Percentiles rank a stretch among this genome's conserved stretches.
These are phyloP conservation scores for Trichosporon asahii DNA, from an alignment of 1,284 basidiomycete species.

Conservation along the genomic window DNA sequence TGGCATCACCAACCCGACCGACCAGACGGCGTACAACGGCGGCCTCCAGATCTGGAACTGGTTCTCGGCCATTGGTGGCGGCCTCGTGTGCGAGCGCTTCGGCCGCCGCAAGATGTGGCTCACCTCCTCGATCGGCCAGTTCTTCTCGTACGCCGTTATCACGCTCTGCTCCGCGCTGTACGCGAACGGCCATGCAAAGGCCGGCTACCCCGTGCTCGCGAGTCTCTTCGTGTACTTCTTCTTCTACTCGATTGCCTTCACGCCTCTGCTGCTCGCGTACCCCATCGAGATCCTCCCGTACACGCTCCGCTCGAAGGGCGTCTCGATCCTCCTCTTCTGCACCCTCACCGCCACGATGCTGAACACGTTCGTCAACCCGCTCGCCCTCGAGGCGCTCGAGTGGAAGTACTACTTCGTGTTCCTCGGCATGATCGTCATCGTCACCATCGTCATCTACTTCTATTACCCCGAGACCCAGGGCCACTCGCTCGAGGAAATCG, in stretches of 20 bases:
- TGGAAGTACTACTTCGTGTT: constrained; percentile 44
- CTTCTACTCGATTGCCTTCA: constrained; percentile 19
- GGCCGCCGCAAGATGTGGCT: constrained; percentile 33
- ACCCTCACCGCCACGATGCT: constrained; percentile 10
- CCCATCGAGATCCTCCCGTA: constrained; percentile 29
- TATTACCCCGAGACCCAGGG: constrained; percentile 34
- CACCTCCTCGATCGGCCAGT: constrained; percentile 23
- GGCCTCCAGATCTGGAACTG: constrained; percentile 25
- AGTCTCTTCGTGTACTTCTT: constrained; percentile 30
- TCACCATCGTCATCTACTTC: constrained; percentile 23
- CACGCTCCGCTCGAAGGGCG: constrained; percentile 21
- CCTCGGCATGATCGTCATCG: constrained; percentile 23
- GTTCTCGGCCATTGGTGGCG: constrained; percentile 22
- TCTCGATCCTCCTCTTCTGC: constrained; percentile 12
- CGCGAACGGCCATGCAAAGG: constrained; percentile 23
- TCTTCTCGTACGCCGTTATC: constrained; percentile 25
- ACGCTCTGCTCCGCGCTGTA: constrained; percentile 22
- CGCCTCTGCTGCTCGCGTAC: constrained; percentile 22
- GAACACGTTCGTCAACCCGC: constrained; percentile 30
- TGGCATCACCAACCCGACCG: constrained; percentile 21
- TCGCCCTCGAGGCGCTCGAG: constrained; percentile 27
- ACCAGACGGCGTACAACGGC: constrained; percentile 33
- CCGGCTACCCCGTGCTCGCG: constrained; percentile 28
- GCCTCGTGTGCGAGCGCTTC: constrained; percentile 25
- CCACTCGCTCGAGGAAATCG: constrained; percentile 29